Evolutionary conservation across 257 asterid species (phyloP), one percentile per base, ranked within the genome.

Genomic region (Primulina tabacum): DNA sequence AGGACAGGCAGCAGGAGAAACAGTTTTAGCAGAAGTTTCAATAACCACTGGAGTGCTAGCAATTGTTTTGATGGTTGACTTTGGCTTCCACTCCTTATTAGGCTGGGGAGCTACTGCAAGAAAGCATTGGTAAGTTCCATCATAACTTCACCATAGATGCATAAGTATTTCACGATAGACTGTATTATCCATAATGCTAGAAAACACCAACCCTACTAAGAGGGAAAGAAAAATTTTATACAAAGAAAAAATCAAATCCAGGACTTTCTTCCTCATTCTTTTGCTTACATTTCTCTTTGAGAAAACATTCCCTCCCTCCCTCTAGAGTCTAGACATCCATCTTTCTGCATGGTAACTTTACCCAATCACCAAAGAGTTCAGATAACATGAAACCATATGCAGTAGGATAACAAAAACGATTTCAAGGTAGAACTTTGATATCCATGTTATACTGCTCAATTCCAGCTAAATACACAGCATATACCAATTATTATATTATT

Each of bases 81-180:
- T 94, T 63, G 96, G 98, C 79, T 94, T 94, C 99, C 99, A 94
- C 82, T 92, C 95, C 85, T 88, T 92, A 53, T 84, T 86, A 58
- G 90, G 87, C 84, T 85, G 91, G 73, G 88, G 29, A 63, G 83
- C 92, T 92, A 75, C 81, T 71, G 60, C 71, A 79, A 29, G 70
- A 79, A 62, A 73, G 56, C 69, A 69, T 58, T 16, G 61, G 82
- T 72, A 69, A 82, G 77, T 70, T 60, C 29, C 56, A 38, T 28
- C 6, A 38, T 55, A 67, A 67, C 72, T 28, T 14, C 17, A 73
- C 14, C 16, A 63, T 3, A 60, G 33, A 59, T 28, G 43, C 33
- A 73, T 53, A 20, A 52, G 24, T 24, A 50, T 50, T 17, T 35
- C 53, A 64, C 20, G 10, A 8, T 17, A 37, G 34, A 76, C 70